phyloP scores from a whole-genome alignment of 2,329 filamentous ascomycete genomes.

The Colletotrichum nymphaeae region DNA sequence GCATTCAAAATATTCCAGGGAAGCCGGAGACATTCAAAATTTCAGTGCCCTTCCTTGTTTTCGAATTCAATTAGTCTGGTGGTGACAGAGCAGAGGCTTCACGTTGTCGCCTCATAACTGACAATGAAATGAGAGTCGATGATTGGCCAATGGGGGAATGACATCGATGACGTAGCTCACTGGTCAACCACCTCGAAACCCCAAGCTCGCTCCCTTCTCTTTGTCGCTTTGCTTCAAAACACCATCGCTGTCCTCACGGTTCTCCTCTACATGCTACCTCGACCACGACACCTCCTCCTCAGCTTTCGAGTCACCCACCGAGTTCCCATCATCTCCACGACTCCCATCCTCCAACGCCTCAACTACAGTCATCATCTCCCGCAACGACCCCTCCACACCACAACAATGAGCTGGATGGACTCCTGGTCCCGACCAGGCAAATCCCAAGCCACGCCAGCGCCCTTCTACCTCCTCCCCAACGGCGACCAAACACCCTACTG shows the following conservation, averaged over 20 bases:
- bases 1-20: too few species aligned
- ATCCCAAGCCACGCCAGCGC: constrained; percentile 58
- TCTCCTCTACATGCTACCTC: neutral
- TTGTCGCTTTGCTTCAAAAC: neutral
- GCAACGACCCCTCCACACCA: neutral
- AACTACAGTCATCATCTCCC: too few species aligned
- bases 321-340: neutral
- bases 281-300: neutral
- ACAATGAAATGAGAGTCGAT: neutral
- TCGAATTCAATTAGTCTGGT: too few species aligned
- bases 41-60: too few species aligned
- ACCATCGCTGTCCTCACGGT: neutral
- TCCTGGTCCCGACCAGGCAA: constrained; percentile 54
- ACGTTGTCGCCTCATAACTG: neutral
- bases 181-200: neutral
- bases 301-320: neutral
- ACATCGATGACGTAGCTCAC: constrained; percentile 34
- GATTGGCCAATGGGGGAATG: neutral
- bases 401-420: constrained; percentile 55
- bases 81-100: too few species aligned
- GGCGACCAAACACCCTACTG: constrained; percentile 65
- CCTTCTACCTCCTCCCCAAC: constrained; percentile 61
- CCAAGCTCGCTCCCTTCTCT: neutral
- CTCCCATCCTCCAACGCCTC: too few species aligned
- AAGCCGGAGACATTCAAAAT: too few species aligned